Percentiles rank a stretch among this genome's conserved stretches.
Conservation (phyloP, 2,329 filamentous ascomycete genomes). For the Botrytis aclada region DNA sequence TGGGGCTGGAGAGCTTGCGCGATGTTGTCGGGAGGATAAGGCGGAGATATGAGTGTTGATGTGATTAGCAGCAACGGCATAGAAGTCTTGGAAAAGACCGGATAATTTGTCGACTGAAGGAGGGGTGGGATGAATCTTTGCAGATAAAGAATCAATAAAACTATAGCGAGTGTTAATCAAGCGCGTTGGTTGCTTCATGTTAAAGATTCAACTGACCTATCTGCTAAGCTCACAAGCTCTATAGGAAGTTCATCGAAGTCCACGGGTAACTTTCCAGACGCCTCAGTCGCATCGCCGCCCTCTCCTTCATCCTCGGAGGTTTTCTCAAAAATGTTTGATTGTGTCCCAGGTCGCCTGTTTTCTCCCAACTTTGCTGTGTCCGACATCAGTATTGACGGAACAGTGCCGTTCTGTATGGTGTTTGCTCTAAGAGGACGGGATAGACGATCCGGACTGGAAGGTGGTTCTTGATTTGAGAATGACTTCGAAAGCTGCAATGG, state of each 20-base stretch:
- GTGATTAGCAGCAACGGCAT: slow-evolving; percentile 72
- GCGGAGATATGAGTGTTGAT: slow-evolving; percentile 84
- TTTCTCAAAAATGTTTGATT: slow-evolving; percentile 42
- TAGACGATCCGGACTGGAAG: slow-evolving; percentile 24
- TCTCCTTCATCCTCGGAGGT: slow-evolving; percentile 37
- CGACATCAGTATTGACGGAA: slow-evolving; percentile 22
- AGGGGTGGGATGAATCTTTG: slow-evolving; percentile 81
- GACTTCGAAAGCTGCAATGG: slow-evolving; percentile 41
- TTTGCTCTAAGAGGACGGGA: slow-evolving; percentile 33
- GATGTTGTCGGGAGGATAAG: slow-evolving; percentile 70
- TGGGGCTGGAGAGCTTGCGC: slow-evolving; percentile 58
- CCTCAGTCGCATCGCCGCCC: slow-evolving; percentile 25
- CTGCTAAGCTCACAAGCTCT: slow-evolving; percentile 84
- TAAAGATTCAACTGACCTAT: slow-evolving; percentile 57
- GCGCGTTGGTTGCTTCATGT: background rate
- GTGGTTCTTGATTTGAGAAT: slow-evolving; percentile 39
- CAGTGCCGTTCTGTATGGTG: slow-evolving; percentile 36
- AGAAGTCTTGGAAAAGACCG: slow-evolving; percentile 92
- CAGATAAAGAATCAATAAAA: slow-evolving; percentile 86
- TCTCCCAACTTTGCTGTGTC: slow-evolving; percentile 23
- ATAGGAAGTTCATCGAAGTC: slow-evolving; percentile 89
- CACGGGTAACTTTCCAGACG: slow-evolving; percentile 31
- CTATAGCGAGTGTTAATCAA: slow-evolving; percentile 44
- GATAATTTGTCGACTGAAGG: slow-evolving; percentile 80
- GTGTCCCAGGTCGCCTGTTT: slow-evolving; percentile 26